These are phyloP conservation scores for Backusella tuberculispora DNA, from an alignment of 192 early-diverging fungal genomes.

Conservation along the genomic window DNA sequence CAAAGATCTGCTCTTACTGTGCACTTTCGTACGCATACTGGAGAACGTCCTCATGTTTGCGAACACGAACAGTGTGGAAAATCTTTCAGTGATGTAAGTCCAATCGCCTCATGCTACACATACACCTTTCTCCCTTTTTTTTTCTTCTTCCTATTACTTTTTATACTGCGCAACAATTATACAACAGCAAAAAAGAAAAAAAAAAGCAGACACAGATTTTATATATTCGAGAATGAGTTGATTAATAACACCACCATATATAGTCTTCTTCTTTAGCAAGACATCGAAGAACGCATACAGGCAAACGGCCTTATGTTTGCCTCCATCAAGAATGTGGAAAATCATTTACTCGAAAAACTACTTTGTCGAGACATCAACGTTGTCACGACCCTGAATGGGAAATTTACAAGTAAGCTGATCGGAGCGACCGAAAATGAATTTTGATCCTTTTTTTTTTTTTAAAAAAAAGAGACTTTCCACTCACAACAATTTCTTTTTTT, in stretches of 20 bases:
- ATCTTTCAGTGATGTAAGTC: constrained; percentile 65
- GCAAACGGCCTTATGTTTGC: constrained; percentile 71
- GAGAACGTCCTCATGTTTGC: constrained; percentile 68
- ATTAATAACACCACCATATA: background rate
- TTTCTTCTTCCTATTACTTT: background rate
- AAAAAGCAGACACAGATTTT: background rate
- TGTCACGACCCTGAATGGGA: constrained; percentile 47
- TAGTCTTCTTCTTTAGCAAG: constrained; percentile 72
- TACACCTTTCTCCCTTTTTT: background rate
- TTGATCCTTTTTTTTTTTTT: background rate
- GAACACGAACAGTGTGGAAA: constrained; percentile 68
- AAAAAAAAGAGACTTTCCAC: background rate
- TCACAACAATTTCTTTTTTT: background rate
- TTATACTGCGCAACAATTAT: background rate
- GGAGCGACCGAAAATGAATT: background rate
- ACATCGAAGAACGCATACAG: constrained; percentile 71
- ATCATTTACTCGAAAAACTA: constrained; percentile 64
- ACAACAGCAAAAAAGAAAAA: background rate
- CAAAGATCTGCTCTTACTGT: constrained; percentile 80
- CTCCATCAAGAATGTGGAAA: constrained; percentile 68
- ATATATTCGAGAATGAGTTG: background rate
- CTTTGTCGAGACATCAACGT: constrained; percentile 58
- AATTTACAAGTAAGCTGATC: constrained; percentile 17
- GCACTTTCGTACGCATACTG: constrained; percentile 73
- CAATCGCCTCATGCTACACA: background rate